Conservation (phyloP, 192 early-diverging fungal species). For the Rhizophlyctis rosea region DNA sequence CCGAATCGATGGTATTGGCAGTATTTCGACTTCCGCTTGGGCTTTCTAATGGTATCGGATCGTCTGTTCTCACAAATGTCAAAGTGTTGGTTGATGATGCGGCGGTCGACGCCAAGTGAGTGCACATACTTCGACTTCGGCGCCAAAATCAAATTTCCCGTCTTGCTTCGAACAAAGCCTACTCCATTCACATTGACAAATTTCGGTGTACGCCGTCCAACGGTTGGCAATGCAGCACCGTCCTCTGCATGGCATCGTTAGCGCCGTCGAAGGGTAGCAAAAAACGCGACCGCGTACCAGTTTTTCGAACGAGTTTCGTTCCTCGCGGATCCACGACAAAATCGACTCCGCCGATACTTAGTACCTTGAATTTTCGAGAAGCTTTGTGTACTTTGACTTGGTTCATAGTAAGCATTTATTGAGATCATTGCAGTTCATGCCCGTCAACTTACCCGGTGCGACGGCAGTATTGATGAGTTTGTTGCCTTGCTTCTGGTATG, state of each 20-base stretch:
- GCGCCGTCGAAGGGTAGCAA: too few relatives aligned
- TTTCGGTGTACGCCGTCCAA: conserved; percentile 26
- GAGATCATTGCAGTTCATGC: too few relatives aligned
- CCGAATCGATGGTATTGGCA: conserved; percentile 28
- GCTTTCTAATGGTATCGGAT: background rate
- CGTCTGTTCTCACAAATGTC: background rate
- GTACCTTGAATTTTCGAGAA: conserved; percentile 11
- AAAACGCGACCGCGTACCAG: too few relatives aligned
- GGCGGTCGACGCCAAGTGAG: background rate
- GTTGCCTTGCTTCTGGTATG: background rate
- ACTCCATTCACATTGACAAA: conserved; percentile 19
- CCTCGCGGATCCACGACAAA: conserved; percentile 14
- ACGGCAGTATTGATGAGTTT: background rate
- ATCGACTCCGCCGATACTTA: conserved; percentile 27
- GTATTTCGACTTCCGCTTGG: conserved; percentile 1
- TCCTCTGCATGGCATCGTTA: too few relatives aligned
- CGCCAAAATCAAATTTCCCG: conserved; percentile 24
- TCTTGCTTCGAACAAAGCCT: conserved; percentile 20
- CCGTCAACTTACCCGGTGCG: too few relatives aligned
- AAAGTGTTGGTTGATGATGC: background rate
- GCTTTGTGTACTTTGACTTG: too few relatives aligned
- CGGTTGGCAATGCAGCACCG: too few relatives aligned
- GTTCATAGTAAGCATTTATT: too few relatives aligned
- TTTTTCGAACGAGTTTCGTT: conserved; percentile 21
- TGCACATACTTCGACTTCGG: background rate